Evolutionary conservation across 2,329 filamentous ascomycete species (phyloP).

Genomic region (Trichoderma harzianum): DNA sequence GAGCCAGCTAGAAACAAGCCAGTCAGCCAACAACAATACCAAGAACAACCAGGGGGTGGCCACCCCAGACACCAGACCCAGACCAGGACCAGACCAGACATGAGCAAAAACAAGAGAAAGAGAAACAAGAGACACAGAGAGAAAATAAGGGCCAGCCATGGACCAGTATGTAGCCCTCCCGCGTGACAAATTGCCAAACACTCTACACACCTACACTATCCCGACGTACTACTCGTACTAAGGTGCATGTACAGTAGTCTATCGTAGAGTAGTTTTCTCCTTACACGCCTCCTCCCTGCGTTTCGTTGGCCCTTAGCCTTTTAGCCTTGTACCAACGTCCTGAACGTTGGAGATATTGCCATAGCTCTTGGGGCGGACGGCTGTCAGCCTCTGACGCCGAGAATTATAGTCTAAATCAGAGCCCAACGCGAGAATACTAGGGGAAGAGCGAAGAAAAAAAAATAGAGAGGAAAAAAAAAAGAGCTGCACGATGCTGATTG

Average conservation of each 20-base stretch:
- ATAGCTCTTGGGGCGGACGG: neutral
- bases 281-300: neutral
- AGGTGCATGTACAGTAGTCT: neutral
- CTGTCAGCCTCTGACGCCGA: neutral
- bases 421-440: neutral
- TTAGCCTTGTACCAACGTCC: neutral
- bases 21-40: neutral
- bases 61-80: neutral
- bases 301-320: neutral
- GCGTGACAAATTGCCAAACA: neutral
- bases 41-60: neutral
- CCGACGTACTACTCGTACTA: no score
- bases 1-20: neutral
- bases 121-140: neutral
- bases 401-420: neutral
- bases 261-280: neutral
- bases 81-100: neutral
- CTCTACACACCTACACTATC: neutral
- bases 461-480: neutral
- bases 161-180: neutral
- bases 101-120: neutral
- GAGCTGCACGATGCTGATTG: neutral
- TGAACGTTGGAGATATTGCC: neutral
- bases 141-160: neutral
- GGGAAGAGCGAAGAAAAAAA: neutral